Percentiles rank a stretch among this genome's conserved stretches.
phyloP scores from a whole-genome alignment of 768 basidiomycete genomes.

The Pleurotus sapidus region DNA sequence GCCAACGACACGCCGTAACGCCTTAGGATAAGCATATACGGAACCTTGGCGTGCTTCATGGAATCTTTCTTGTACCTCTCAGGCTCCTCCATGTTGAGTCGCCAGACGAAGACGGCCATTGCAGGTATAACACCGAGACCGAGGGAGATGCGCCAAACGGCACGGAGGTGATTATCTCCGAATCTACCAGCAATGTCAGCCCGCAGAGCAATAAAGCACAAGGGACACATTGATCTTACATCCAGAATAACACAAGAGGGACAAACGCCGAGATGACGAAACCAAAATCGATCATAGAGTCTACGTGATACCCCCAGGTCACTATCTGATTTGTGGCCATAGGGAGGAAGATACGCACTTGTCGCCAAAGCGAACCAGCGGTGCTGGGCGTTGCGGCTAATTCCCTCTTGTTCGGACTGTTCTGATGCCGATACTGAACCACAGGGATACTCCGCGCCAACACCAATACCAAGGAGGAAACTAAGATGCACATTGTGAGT shows the following conservation, averaged over 20 bases:
- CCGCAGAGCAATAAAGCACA: neutral
- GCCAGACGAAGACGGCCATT: constrained; percentile 80
- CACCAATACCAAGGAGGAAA: constrained; percentile 85
- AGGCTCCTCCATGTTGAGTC: constrained; percentile 81
- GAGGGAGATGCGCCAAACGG: constrained; percentile 84
- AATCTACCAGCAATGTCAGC: constrained; percentile 42
- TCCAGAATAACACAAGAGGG: constrained; percentile 86
- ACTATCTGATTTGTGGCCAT: constrained; percentile 4
- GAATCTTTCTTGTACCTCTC: constrained; percentile 69
- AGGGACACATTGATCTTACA: constrained; percentile 41
- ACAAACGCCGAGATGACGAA: constrained; percentile 81
- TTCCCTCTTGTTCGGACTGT: constrained; percentile 80
- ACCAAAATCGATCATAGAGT: constrained; percentile 83
- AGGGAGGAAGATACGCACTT: constrained; percentile 45
- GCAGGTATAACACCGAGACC: constrained; percentile 86
- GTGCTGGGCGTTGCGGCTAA: constrained; percentile 79
- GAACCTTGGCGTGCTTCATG: constrained; percentile 73
- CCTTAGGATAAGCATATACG: constrained; percentile 72
- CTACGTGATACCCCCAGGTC: constrained; percentile 32
- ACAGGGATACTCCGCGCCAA: constrained; percentile 89
- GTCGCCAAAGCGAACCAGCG: constrained; percentile 87
- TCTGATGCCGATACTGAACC: constrained; percentile 89
- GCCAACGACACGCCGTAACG: constrained; percentile 77
- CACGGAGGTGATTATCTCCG: constrained; percentile 74
- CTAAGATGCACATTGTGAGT: constrained; percentile 30